Percentiles rank a stretch among this genome's conserved stretches.
Conservation (phyloP, 1,284 basidiomycete genomes). For the Spongiforma sp. region DNA sequence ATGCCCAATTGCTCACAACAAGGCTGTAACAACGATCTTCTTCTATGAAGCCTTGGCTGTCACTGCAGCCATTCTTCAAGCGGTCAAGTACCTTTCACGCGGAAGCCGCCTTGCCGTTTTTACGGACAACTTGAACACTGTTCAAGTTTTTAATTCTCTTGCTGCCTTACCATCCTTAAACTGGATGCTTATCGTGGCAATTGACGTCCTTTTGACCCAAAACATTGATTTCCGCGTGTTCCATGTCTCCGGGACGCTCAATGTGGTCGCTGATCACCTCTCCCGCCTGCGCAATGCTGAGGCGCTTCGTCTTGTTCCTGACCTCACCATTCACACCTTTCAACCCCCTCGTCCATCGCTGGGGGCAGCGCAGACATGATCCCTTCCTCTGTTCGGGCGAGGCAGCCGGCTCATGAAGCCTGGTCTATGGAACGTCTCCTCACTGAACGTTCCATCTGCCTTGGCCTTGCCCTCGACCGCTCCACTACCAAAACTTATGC, state of each 20-base stretch:
- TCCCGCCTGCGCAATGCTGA: constrained; percentile 20
- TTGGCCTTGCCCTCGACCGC: constrained; percentile 14
- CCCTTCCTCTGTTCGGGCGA: background rate
- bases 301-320: background rate
- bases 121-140: constrained; percentile 33
- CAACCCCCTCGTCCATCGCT: constrained; percentile 30
- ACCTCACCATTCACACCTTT: constrained; percentile 4
- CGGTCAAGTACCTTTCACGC: background rate
- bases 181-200: constrained; percentile 14
- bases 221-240: constrained; percentile 19
- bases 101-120: constrained; percentile 13
- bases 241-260: constrained; percentile 29
- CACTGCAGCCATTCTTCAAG: background rate
- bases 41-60: background rate
- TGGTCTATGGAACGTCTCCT: constrained; percentile 30
- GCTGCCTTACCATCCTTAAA: constrained; percentile 22
- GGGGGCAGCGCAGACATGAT: constrained; percentile 17
- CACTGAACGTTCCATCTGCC: background rate
- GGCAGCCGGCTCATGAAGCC: constrained; percentile 13
- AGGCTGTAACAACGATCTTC: no score
- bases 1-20: background rate
- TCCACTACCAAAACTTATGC: constrained; percentile 23
- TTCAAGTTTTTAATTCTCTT: constrained; percentile 30
- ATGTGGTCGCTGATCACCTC: constrained; percentile 32
- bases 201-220: background rate